Evolutionary conservation across 345 rosid genomes (phyloP).

Genomic region (Salix purpurea): DNA sequence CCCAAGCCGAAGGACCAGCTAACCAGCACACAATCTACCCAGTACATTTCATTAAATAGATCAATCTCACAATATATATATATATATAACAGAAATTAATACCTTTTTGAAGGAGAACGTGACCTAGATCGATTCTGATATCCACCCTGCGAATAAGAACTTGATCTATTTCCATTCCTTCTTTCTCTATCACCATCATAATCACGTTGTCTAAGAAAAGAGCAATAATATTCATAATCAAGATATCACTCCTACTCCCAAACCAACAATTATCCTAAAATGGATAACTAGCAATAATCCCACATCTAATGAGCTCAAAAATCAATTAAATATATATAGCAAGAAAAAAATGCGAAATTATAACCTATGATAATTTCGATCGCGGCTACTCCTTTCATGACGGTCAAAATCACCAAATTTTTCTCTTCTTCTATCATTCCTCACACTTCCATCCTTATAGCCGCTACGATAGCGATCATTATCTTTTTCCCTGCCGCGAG

Average conservation of each 20-base stretch:
- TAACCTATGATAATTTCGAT: slow-evolving; percentile 19
- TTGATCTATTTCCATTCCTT: slow-evolving; percentile 17
- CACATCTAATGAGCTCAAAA: background rate
- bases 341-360: background rate
- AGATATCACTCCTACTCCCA: background rate
- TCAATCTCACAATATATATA: background rate
- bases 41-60: background rate
- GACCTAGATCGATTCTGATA: slow-evolving; percentile 22
- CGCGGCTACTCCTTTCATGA: background rate
- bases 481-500: slow-evolving; percentile 5
- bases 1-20: background rate
- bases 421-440: slow-evolving; percentile 16
- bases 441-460: slow-evolving; percentile 9
- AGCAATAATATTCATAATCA: background rate
- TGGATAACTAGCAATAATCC: background rate
- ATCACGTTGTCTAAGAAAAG: slow-evolving; percentile 14
- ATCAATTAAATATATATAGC: background rate
- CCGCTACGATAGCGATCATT: slow-evolving; percentile 9
- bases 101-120: slow-evolving; percentile 29
- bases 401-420: slow-evolving; percentile 13
- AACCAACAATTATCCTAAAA: background rate
- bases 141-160: slow-evolving; percentile 15
- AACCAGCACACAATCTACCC: background rate
- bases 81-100: background rate
- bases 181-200: slow-evolving; percentile 20